A percentile compares a stretch with the other conserved stretches of the same genome.
Evolutionary conservation across 768 basidiomycete species (phyloP).

Genomic region (Kwoniella newhampshirensis): DNA sequence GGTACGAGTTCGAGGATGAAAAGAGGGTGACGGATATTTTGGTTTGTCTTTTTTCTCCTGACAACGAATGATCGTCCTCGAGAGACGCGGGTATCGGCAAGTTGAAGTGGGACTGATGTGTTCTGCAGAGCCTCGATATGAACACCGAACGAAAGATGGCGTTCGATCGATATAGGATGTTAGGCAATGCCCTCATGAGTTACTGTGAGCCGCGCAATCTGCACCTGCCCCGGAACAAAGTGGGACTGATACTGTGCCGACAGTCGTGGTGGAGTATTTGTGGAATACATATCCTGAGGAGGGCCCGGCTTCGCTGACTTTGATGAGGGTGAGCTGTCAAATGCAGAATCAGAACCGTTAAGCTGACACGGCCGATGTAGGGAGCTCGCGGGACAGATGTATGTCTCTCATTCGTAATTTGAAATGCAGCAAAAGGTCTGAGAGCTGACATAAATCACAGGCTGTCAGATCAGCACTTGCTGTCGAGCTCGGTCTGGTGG

Average conservation of each 20-base stretch:
- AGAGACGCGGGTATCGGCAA: background rate
- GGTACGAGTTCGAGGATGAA: slow-evolving; percentile 29
- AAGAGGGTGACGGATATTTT: slow-evolving; percentile 20
- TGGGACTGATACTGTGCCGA: background rate
- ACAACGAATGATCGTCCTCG: background rate
- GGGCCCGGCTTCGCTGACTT: slow-evolving; percentile 27
- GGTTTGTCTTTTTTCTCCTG: slow-evolving; percentile 17
- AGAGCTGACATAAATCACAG: background rate
- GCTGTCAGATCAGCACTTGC: slow-evolving; percentile 2
- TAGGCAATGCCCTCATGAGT: slow-evolving; percentile 39
- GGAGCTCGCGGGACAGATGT: slow-evolving; percentile 12
- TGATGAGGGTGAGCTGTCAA: slow-evolving; percentile 28
- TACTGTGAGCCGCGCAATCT: slow-evolving; percentile 29
- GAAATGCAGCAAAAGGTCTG: too few species aligned
- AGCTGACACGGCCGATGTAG: slow-evolving; percentile 14
- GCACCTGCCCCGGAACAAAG: background rate
- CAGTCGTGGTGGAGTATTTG: slow-evolving; percentile 36
- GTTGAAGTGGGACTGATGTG: background rate
- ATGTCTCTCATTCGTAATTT: too few species aligned
- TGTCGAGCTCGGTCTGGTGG: slow-evolving; percentile 16
- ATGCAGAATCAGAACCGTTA: background rate
- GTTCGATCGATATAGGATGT: slow-evolving; percentile 24
- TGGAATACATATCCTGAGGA: slow-evolving; percentile 19
- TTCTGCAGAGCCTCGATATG: slow-evolving; percentile 19
- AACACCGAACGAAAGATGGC: slow-evolving; percentile 2